phyloP scores from a whole-genome alignment of 805 yeast species.

The Candida dajiaensis region DNA sequence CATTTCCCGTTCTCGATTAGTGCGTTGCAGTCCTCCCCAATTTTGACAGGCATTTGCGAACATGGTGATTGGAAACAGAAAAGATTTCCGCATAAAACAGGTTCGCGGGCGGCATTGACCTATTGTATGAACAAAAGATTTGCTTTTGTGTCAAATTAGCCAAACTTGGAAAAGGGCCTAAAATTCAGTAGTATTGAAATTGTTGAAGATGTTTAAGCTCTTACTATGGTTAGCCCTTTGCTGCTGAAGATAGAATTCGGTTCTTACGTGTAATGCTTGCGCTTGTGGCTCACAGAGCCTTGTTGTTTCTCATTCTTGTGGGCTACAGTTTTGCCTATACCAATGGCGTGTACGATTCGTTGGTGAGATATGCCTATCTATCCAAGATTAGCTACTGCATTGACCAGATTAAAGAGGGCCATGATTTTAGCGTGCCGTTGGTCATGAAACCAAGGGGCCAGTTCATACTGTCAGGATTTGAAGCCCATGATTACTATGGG shows the following conservation, averaged over 20 bases:
- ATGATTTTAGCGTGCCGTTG: constrained; percentile 13
- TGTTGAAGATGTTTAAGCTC: background rate
- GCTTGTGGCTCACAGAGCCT: background rate
- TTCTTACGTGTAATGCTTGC: background rate
- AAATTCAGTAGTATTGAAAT: too few relatives aligned
- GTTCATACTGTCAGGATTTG: constrained; percentile 10
- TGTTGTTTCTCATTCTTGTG: background rate
- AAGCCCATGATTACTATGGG: constrained; percentile 6
- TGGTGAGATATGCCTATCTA: constrained; percentile 15
- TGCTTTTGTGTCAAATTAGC: background rate
- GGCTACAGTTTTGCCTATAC: constrained; percentile 2
- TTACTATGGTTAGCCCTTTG: background rate
- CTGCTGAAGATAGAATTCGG: background rate
- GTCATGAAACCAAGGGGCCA: constrained; percentile 10
- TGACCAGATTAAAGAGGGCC: constrained; percentile 6
- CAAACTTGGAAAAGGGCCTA: background rate
- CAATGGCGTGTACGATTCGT: constrained; percentile 12
- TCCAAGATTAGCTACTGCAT: constrained; percentile 19
- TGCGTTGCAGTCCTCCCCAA: background rate
- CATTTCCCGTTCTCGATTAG: background rate
- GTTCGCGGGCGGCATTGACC: background rate
- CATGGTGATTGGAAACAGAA: background rate
- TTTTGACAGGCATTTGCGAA: background rate
- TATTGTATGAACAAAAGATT: too few relatives aligned
- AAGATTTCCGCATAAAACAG: background rate